A percentile compares a stretch with the other conserved stretches of the same genome.
phyloP scores from a whole-genome alignment of 192 early-diverging fungal species.

The Chytriomyces hyalinus region DNA sequence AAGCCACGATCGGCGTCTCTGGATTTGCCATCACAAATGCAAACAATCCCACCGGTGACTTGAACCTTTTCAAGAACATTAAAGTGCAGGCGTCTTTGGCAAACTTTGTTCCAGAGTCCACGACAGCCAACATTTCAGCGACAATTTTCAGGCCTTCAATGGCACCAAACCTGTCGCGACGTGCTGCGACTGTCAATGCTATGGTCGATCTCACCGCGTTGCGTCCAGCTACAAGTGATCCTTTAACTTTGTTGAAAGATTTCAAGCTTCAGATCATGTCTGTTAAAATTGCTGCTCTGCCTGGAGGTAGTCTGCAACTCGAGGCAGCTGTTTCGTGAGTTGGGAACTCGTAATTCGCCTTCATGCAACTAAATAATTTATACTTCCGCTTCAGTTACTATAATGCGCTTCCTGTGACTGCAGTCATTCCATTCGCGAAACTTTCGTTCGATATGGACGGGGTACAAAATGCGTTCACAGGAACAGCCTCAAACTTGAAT shows the following conservation, averaged over 20 bases:
- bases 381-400: background rate
- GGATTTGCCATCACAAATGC: background rate
- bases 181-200: conserved; percentile 1
- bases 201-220: conserved; percentile 7
- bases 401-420: background rate
- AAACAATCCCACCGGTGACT: background rate
- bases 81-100: background rate
- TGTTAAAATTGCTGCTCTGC: conserved; percentile 19
- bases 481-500: background rate
- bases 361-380: background rate
- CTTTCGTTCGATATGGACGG: conserved; percentile 1
- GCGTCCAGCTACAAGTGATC: background rate
- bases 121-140: background rate
- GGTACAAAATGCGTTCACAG: background rate
- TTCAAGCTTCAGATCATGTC: conserved; percentile 32
- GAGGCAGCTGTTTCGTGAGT: background rate
- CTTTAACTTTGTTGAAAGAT: background rate
- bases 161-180: background rate
- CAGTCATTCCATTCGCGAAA: background rate
- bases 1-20: background rate
- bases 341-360: background rate
- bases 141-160: background rate
- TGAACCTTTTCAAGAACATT: conserved; percentile 3
- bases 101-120: conserved; percentile 1
- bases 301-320: conserved; percentile 9